Evolutionary conservation across 805 yeast genomes (phyloP), one percentile per base, ranked within the genome.

Genomic region (Saccharomycodes ludwigii): DNA sequence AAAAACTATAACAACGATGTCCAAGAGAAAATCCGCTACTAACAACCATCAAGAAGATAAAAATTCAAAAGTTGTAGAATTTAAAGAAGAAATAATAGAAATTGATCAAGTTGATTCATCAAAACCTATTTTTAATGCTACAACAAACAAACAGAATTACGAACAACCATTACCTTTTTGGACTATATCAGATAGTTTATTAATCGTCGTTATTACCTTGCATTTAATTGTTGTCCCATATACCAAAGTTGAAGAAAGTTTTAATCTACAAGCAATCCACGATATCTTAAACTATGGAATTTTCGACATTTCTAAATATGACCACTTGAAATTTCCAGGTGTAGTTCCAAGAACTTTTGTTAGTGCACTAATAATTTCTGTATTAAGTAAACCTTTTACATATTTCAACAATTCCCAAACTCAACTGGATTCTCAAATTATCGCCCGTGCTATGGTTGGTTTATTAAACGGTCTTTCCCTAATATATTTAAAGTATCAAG

Each of bases 171-270:
- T n/a, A n/a, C 42, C 27, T 33, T 46, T 12, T 35, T 49, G 17
- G 65, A 59, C 31, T n/a, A n/a, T n/a, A n/a, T n/a, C n/a, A n/a
- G 52, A 48, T 25, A 43, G 59, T 6, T 35, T 58, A 5, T 50
- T 77, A 11, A 38, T 79, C 14, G 60, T 56, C 3, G 50, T 66
- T 5, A 63, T 79, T 8, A 50, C 63, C 2, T 54, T 56, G 29
- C 74, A 76, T 48, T 43, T 79, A 38, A 40, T 60, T 8, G 43
- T 69, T 2, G 66, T 95, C 0, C 96, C 95, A 0, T 83, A 60
- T 54, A 78, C 96, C 2, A 88, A 88, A 55, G 95, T 88, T 1
- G 96, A 88, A 51, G 97, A 88, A 52, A 82, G 95, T 18, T 88
- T 88, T 63, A 82, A 77, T 43, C 61, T 82, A 27, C 96, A 88